Conservation (phyloP, 306 rosid genomes). For the Cotoneaster glaucophyllus region DNA sequence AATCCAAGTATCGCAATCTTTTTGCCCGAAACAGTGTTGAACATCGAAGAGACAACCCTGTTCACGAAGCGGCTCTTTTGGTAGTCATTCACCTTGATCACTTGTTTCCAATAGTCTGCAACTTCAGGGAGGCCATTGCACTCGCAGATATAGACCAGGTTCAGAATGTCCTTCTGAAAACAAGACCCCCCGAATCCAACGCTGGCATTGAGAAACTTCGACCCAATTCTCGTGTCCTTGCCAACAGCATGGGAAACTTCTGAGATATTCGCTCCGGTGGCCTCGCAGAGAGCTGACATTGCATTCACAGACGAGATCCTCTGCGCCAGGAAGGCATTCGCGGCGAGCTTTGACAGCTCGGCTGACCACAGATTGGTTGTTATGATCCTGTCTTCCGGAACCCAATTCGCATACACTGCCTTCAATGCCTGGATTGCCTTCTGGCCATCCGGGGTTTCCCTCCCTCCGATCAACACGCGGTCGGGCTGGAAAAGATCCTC, state of each 20-base stretch:
- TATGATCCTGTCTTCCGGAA: constrained; percentile 59
- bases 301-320: constrained; percentile 79
- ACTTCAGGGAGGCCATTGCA: constrained; percentile 73
- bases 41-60: constrained; percentile 68
- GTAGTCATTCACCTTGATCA: constrained; percentile 72
- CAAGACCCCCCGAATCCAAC: constrained; percentile 95
- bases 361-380: constrained; percentile 81
- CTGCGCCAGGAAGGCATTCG: constrained; percentile 77
- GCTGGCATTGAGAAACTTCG: constrained; percentile 63
- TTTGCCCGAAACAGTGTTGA: constrained; percentile 74
- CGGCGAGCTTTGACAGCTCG: constrained; percentile 77
- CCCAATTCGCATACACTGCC: constrained; percentile 63
- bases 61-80: constrained; percentile 75
- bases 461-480: constrained; percentile 73
- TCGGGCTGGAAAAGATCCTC: constrained; percentile 66
- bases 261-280: constrained; percentile 72
- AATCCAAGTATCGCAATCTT: constrained; percentile 71
- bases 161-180: constrained; percentile 78
- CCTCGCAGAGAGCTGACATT: constrained; percentile 81
- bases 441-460: constrained; percentile 47
- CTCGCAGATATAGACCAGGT: constrained; percentile 71
- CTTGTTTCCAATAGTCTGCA: constrained; percentile 75
- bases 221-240: constrained; percentile 63
- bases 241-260: constrained; percentile 67
- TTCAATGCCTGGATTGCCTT: constrained; percentile 54